A percentile compares a stretch with the other conserved stretches of the same genome.
These are phyloP conservation scores for Gaillardinia entomophila DNA, from an alignment of 805 yeast species.

Conservation along the genomic window DNA sequence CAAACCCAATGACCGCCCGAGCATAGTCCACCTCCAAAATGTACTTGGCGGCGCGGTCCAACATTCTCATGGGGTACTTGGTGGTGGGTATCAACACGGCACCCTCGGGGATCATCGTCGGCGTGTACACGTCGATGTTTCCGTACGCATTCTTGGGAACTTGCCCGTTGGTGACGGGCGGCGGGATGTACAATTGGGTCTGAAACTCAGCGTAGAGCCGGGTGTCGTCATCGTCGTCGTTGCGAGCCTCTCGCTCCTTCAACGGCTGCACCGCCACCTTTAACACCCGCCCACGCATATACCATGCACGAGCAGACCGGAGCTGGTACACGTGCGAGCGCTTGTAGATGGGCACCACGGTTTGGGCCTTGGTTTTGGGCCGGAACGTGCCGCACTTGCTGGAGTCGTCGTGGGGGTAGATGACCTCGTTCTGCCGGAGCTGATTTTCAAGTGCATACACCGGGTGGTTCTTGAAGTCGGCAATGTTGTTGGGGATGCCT, in stretches of 20 bases:
- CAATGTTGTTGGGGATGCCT: conserved; percentile 81
- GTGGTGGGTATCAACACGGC: conserved; percentile 48
- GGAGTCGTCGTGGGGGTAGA: conserved; percentile 54
- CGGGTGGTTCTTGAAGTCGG: conserved; percentile 86
- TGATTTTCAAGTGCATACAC: conserved; percentile 75
- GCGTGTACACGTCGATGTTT: conserved; percentile 73
- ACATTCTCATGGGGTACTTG: conserved; percentile 35
- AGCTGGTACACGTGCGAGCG: conserved; percentile 59
- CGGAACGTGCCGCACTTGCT: conserved; percentile 65
- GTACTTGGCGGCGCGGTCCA: conserved; percentile 62
- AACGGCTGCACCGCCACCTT: conserved; percentile 66
- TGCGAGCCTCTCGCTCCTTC: conserved; percentile 41
- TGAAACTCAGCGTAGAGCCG: conserved; percentile 74
- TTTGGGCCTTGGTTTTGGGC: conserved; percentile 19
- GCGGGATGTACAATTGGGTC: conserved; percentile 67
- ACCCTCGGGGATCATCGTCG: conserved; percentile 79
- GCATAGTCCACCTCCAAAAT: conserved; percentile 72
- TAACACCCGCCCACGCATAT: conserved; percentile 67
- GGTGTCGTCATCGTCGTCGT: conserved; percentile 44
- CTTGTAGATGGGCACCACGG: conserved; percentile 57
- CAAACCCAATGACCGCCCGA: conserved; percentile 82
- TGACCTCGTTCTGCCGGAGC: conserved; percentile 63
- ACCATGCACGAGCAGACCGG: conserved; percentile 82
- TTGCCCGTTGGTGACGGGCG: conserved; percentile 57
- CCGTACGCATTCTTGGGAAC: conserved; percentile 76